Conservation (phyloP, 441 rosid species). For the Jatropha multifida region DNA sequence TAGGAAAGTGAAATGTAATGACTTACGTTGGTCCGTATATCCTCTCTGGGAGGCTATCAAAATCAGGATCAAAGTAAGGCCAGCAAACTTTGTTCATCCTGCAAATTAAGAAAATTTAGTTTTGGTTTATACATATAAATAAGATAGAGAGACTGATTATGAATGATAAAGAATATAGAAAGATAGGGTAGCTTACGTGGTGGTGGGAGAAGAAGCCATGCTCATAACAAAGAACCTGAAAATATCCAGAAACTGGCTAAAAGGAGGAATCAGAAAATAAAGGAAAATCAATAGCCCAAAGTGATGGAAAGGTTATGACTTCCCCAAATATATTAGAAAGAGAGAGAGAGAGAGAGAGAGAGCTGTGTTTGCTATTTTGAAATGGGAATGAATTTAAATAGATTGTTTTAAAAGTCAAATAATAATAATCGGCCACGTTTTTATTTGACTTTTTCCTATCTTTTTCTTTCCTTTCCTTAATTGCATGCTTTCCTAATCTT, state of each 20-base stretch:
- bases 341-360: constrained; percentile 19
- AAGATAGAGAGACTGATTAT: too few relatives aligned
- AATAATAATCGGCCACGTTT: constrained; percentile 25
- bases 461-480: not conserved
- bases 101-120: not conserved
- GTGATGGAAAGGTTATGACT: not conserved
- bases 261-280: not conserved
- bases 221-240: constrained; percentile 1
- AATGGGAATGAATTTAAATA: constrained; percentile 8
- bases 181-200: not conserved
- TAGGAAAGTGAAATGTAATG: too few relatives aligned
- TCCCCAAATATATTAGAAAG: constrained; percentile 13
- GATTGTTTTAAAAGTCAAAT: constrained; percentile 24
- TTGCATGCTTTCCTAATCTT: constrained; percentile 2
- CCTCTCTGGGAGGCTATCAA: constrained; percentile 62
- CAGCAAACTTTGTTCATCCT: constrained; percentile 62
- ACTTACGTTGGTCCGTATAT: constrained; percentile 66
- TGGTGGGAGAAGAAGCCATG: not conserved
- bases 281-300: not conserved
- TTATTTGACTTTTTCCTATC: not conserved
- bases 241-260: constrained; percentile 9
- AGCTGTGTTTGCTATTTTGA: not conserved
- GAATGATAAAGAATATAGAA: too few relatives aligned
- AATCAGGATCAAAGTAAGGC: constrained; percentile 91
- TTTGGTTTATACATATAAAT: too few relatives aligned